Evolutionary conservation across 192 early-diverging fungal genomes (phyloP).

Genomic region (Coemansia umbellata): DNA sequence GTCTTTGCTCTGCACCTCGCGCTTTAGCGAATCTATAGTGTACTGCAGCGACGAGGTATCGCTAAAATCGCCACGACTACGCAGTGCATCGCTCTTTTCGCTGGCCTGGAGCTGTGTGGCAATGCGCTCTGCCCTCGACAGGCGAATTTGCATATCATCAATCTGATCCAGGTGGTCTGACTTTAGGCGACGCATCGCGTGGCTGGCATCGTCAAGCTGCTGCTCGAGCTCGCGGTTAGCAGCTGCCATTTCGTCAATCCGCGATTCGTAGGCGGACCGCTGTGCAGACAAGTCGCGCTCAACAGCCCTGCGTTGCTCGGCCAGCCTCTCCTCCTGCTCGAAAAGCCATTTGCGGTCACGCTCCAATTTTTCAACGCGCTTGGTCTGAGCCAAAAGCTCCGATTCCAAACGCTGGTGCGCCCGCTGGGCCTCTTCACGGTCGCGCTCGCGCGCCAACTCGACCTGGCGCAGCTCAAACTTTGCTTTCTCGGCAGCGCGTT

Average conservation of each 20-base stretch:
- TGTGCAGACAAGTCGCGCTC: slow-evolving; percentile 51
- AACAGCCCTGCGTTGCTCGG: slow-evolving; percentile 43
- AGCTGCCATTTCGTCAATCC: slow-evolving; percentile 26
- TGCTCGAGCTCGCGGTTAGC: slow-evolving; percentile 4
- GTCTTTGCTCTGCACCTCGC: slow-evolving; percentile 5
- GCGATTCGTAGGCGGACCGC: slow-evolving; percentile 19
- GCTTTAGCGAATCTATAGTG: slow-evolving; percentile 4
- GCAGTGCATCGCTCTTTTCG: neutral
- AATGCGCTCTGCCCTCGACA: slow-evolving; percentile 26
- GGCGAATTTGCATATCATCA: slow-evolving; percentile 9
- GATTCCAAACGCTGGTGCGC: slow-evolving; percentile 25
- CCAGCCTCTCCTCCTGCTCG: slow-evolving; percentile 52
- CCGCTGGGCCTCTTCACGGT: slow-evolving; percentile 26
- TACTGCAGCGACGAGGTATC: slow-evolving; percentile 13
- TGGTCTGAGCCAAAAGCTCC: slow-evolving; percentile 27
- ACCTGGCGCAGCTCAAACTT: slow-evolving; percentile 37
- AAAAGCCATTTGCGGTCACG: slow-evolving; percentile 57
- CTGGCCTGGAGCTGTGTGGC: slow-evolving; percentile 15
- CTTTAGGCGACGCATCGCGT: neutral
- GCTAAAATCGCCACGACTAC: neutral
- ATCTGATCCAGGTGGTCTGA: slow-evolving; percentile 9
- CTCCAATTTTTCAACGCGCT: slow-evolving; percentile 56
- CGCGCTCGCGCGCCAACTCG: slow-evolving; percentile 27
- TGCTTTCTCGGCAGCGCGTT: slow-evolving; percentile 24
- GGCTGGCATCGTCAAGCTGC: slow-evolving; percentile 6